Conservation (phyloP, 2,329 filamentous ascomycete species). For the Gnomoniopsis sp. region DNA sequence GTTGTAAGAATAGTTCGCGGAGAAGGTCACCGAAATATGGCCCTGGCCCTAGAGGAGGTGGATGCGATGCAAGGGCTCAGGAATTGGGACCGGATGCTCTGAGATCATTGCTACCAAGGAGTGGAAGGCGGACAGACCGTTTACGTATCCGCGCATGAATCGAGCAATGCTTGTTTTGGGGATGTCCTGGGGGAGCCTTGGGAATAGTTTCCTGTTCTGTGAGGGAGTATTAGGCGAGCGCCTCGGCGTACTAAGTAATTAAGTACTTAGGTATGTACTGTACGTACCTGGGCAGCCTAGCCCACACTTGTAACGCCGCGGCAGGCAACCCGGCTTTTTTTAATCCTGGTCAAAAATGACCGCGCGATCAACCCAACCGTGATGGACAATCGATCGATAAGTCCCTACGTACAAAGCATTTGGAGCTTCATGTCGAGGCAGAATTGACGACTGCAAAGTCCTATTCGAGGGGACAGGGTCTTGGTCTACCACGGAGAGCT, state of each 20-base stretch:
- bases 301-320: not conserved
- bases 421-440: too few relatives aligned
- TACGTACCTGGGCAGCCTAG: not conserved
- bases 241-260: not conserved
- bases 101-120: not conserved
- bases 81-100: not conserved
- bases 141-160: not conserved
- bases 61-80: not conserved
- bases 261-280: not conserved
- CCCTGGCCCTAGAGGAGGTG: not conserved
- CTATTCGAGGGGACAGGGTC: too few relatives aligned
- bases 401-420: too few relatives aligned
- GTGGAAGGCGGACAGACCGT: not conserved
- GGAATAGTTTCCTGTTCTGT: not conserved
- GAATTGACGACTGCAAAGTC: too few relatives aligned
- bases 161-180: not conserved
- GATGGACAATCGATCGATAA: too few relatives aligned
- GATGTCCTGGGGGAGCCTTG: not conserved
- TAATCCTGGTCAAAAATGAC: too few relatives aligned
- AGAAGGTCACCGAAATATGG: not conserved
- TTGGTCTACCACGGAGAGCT: not conserved
- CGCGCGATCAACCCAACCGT: too few relatives aligned
- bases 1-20: not conserved
- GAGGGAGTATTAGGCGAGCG: not conserved
- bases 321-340: not conserved